Base-by-base conservation (phyloP, 2,329 filamentous ascomycete genomes). In the Apiospora hydei region DNA sequence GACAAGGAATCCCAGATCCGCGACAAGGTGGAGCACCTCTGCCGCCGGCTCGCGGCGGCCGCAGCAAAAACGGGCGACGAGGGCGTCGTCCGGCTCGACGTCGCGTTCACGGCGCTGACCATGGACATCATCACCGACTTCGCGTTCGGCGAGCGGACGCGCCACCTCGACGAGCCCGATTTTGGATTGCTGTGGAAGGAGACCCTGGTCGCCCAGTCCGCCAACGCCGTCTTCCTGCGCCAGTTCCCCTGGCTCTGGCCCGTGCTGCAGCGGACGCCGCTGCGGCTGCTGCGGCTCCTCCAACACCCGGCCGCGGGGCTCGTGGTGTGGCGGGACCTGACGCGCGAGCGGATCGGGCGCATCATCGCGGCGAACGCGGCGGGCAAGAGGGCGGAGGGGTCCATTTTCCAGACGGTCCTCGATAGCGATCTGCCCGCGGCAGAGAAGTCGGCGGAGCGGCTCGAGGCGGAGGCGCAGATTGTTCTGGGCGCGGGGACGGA, bases 121-220 rank as follows among this genome's bases (percentile, higher is more conserved):
- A 78, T 81, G 0, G 83, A 84, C n/a, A 78, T 80, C 3, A 84
- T 84, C 41, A 80, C 80, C 1, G 76, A 79, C 1, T 84, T 83
- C 69, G 78, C 77, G 26, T 84, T 84, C 71, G 83, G 83, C 18
- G 80, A 83, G 57, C 74, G 76, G 1, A 78, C 83, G 70, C 81
- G 80, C 1, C 77, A 81, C 57, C 66, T 81, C 24, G 73, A 75
- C 7, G 46, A 61, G 69, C 44, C 44, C 21, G 79, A 75, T 0
- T 83, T 81, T 80, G 77, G 78, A 34, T 81, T 81, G 2, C 82
- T 83, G 71, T 82, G 82, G 66, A 75, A 75, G 11, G 72, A 64
- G 34, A 41, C 14, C 34, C 21, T 64, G 8, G 10, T 64, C 57
- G 68, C 4, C 67, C 76, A 13, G 71, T 73, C 14, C 70, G 34